Evolutionary conservation across 768 basidiomycete species (phyloP).

Genomic region (Boletus rubroflammeus): DNA sequence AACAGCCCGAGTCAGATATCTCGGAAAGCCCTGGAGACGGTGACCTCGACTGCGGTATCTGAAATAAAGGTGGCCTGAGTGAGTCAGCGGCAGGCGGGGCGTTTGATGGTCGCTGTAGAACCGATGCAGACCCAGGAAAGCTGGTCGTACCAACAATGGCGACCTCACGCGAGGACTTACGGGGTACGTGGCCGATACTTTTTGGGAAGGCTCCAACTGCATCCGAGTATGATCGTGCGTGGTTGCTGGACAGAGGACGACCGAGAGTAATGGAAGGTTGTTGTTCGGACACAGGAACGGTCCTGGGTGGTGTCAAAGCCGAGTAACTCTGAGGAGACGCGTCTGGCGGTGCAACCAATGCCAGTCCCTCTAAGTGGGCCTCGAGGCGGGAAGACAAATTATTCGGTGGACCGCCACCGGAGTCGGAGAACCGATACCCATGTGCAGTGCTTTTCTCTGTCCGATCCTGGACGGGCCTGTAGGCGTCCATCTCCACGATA

Average conservation of each 20-base stretch:
- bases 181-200: conserved; percentile 36
- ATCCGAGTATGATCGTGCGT: conserved; percentile 51
- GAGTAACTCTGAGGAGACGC: conserved; percentile 52
- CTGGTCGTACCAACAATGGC: conserved; percentile 49
- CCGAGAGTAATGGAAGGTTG: conserved; percentile 17
- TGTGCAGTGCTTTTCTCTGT: conserved; percentile 19
- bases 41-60: conserved; percentile 35
- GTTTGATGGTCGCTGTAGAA: conserved; percentile 26
- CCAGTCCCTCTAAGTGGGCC: conserved; percentile 43
- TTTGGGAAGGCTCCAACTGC: conserved; percentile 28
- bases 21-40: conserved; percentile 31
- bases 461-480: conserved; percentile 24
- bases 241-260: conserved; percentile 20
- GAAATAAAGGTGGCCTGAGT: conserved; percentile 37
- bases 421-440: conserved; percentile 18
- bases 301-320: conserved; percentile 49
- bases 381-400: conserved; percentile 37
- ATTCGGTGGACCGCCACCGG: conserved; percentile 28
- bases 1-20: conserved; percentile 32
- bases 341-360: conserved; percentile 72
- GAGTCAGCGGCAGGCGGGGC: conserved; percentile 26
- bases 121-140: conserved; percentile 28
- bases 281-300: conserved; percentile 39
- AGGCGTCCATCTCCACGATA: conserved; percentile 57
- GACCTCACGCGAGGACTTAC: conserved; percentile 47